Conservation (phyloP, 768 basidiomycete species). For the Porphyrellus cyaneotinctus region DNA sequence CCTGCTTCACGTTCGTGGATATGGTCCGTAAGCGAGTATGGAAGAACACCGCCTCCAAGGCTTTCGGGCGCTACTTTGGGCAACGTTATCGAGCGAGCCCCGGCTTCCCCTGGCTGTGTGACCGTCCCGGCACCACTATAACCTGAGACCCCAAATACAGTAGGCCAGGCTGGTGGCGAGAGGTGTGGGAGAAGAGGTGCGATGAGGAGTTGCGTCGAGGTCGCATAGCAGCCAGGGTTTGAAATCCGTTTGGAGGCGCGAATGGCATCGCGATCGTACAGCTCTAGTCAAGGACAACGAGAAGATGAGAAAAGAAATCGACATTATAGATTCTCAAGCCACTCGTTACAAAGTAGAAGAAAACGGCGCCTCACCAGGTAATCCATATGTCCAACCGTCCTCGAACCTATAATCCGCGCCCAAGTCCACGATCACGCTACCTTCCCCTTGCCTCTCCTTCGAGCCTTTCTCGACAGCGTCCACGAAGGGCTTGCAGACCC, state of each 20-base stretch:
- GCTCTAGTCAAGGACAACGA: slow-evolving; percentile 49
- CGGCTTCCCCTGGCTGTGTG: slow-evolving; percentile 54
- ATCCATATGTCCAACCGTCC: slow-evolving; percentile 92
- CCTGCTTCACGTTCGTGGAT: slow-evolving; percentile 98
- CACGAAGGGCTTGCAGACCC: slow-evolving; percentile 93
- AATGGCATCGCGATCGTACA: slow-evolving; percentile 74
- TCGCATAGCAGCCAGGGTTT: slow-evolving; percentile 97
- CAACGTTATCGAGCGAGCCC: slow-evolving; percentile 63
- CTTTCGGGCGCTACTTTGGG: slow-evolving; percentile 81
- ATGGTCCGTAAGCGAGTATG: slow-evolving; percentile 93
- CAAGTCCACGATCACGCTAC: slow-evolving; percentile 85
- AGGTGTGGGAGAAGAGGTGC: slow-evolving; percentile 83
- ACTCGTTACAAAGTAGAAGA: slow-evolving; percentile 28
- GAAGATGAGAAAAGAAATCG: slow-evolving; percentile 32
- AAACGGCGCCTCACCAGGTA: slow-evolving; percentile 83
- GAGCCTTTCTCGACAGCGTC: slow-evolving; percentile 85
- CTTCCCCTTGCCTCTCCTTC: slow-evolving; percentile 41
- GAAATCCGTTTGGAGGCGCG: slow-evolving; percentile 80
- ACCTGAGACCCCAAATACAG: slow-evolving; percentile 90
- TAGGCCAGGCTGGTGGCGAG: slow-evolving; percentile 56
- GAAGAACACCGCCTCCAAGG: slow-evolving; percentile 69
- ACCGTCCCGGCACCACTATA: slow-evolving; percentile 95
- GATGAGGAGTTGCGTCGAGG: slow-evolving; percentile 85
- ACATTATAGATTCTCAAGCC: slow-evolving; percentile 33
- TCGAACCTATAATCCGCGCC: slow-evolving; percentile 96